A percentile compares a stretch with the other conserved stretches of the same genome.
Conservation (phyloP, 1,139 yeast genomes). For the Lodderomyces jiufengensis region DNA sequence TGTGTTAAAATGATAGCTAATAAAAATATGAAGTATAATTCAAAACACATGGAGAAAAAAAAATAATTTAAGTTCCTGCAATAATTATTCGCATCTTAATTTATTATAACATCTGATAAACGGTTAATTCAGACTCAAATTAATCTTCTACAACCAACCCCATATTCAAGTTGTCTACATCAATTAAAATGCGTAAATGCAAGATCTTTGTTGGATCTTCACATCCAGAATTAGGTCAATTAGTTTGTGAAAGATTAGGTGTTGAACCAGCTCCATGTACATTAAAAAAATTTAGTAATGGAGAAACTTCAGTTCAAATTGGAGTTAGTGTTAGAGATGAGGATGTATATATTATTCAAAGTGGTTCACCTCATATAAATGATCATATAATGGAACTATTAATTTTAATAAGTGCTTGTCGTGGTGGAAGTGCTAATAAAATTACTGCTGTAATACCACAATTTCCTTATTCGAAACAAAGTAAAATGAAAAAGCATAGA, state of each 20-base stretch:
- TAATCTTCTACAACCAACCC: not conserved
- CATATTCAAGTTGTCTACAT: constrained; percentile 9
- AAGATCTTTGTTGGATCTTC: constrained; percentile 95
- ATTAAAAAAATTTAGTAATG: constrained; percentile 87
- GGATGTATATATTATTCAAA: constrained; percentile 92
- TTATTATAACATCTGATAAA: too few species aligned
- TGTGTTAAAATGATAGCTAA: too few species aligned
- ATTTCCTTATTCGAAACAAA: constrained; percentile 95
- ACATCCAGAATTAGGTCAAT: constrained; percentile 88
- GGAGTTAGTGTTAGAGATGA: constrained; percentile 95
- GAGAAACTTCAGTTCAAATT: constrained; percentile 94
- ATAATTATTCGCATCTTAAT: too few species aligned
- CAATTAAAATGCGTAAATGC: constrained; percentile 82
- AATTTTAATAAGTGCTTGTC: constrained; percentile 89
- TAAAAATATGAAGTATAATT: too few species aligned
- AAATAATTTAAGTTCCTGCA: too few species aligned
- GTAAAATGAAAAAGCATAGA: constrained; percentile 96
- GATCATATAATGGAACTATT: constrained; percentile 96
- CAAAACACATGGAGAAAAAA: too few species aligned
- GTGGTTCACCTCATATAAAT: constrained; percentile 84
- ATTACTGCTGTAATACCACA: constrained; percentile 97
- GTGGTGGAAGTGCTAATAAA: constrained; percentile 95
- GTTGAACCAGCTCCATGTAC: constrained; percentile 96
- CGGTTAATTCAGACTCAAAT: too few species aligned
- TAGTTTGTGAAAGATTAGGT: constrained; percentile 87